Evolutionary conservation across 805 yeast species (phyloP).

Genomic region (Kazachstania psychrophila): DNA sequence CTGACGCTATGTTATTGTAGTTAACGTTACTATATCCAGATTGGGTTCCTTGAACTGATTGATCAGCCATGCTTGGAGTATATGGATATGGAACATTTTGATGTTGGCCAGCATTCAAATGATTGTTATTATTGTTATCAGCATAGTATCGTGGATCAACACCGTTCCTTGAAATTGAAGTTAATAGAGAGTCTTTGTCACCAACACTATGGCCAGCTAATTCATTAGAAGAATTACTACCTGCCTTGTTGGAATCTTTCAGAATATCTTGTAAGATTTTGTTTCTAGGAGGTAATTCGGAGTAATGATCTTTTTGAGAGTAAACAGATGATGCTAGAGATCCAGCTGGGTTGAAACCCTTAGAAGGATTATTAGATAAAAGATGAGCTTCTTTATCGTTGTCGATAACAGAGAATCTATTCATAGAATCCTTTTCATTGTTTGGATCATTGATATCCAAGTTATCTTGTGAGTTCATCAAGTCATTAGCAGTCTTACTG

Average conservation of each 20-base stretch:
- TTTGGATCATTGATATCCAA: constrained; percentile 1
- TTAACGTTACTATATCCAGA: no score
- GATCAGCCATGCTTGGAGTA: constrained; percentile 5
- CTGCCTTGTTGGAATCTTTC: constrained; percentile 2
- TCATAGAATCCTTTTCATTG: constrained; percentile 7
- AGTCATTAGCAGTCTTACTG: neutral
- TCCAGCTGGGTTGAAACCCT: constrained; percentile 6
- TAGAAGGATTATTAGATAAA: neutral
- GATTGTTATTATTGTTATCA: neutral
- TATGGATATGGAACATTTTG: constrained; percentile 3
- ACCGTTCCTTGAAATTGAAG: constrained; percentile 72
- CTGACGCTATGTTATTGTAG: constrained; percentile 9
- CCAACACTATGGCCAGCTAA: constrained; percentile 9
- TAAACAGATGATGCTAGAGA: constrained; percentile 19
- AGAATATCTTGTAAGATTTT: constrained; percentile 21
- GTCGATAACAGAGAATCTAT: constrained; percentile 19
- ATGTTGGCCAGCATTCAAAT: neutral
- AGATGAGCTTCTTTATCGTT: constrained; percentile 6
- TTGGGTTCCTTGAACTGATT: no score
- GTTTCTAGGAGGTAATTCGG: constrained; percentile 12
- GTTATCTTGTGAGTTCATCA: constrained; percentile 2
- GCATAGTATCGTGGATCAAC: constrained; percentile 32
- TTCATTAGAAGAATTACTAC: constrained; percentile 3
- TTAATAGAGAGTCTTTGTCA: constrained; percentile 50
- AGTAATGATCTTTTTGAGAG: constrained; percentile 12